Evolutionary conservation across 2,329 filamentous ascomycete genomes (phyloP).

Genomic region (Penicillium sp.): DNA sequence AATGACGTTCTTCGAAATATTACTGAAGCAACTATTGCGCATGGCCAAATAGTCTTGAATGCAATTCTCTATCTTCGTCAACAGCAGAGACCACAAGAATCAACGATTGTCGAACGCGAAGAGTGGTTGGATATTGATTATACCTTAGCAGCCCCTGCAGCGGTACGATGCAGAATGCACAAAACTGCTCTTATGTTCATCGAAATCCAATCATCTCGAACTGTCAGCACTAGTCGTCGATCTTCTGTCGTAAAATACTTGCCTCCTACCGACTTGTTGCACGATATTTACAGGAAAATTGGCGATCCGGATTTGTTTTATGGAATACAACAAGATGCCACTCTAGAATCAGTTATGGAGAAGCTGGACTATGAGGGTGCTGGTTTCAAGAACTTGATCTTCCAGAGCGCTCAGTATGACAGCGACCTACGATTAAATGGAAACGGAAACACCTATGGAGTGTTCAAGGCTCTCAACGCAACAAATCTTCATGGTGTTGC

Average conservation of each 20-base stretch:
- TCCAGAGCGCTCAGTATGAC: slow-evolving; percentile 87
- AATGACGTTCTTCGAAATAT: slow-evolving; percentile 58
- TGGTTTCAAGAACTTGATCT: slow-evolving; percentile 80
- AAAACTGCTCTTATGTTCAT: slow-evolving; percentile 81
- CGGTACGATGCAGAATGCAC: slow-evolving; percentile 74
- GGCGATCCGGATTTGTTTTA: slow-evolving; percentile 97
- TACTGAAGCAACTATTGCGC: slow-evolving; percentile 49
- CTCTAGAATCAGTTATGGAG: slow-evolving; percentile 70
- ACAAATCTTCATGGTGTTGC: slow-evolving; percentile 84
- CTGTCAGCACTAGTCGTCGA: slow-evolving; percentile 58
- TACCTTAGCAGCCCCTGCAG: slow-evolving; percentile 64
- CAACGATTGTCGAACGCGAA: slow-evolving; percentile 71
- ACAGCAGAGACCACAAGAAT: slow-evolving; percentile 69
- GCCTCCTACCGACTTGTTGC: slow-evolving; percentile 64
- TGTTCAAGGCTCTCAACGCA: slow-evolving; percentile 72
- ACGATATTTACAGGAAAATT: slow-evolving; percentile 83
- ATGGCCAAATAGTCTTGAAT: slow-evolving; percentile 70
- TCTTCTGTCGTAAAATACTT: slow-evolving; percentile 56
- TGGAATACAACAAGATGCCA: slow-evolving; percentile 75
- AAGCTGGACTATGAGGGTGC: slow-evolving; percentile 87
- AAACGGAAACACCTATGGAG: slow-evolving; percentile 59
- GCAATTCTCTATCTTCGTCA: slow-evolving; percentile 83
- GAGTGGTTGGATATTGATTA: slow-evolving; percentile 86
- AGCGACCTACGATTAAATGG: slow-evolving; percentile 66
- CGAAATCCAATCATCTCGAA: slow-evolving; percentile 64